Base-by-base conservation (phyloP, 768 basidiomycete species). In the Baorangia bicolor region DNA sequence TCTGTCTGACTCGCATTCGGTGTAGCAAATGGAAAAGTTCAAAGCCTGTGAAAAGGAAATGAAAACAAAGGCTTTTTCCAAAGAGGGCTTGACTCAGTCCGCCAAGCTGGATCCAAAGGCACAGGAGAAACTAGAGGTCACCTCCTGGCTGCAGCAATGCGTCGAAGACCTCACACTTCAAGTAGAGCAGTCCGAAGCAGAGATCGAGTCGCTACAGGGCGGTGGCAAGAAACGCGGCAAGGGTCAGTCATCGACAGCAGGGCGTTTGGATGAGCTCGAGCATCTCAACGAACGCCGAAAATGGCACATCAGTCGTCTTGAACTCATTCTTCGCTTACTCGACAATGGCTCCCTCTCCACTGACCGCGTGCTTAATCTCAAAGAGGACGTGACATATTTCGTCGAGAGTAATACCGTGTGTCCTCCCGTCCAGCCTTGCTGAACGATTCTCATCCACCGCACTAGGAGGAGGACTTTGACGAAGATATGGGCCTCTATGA, bases 21-120 rank as follows among this genome's bases (percentile, higher is more conserved):
- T 57, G 53, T 73, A 98, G 97, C 97, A 98, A 98, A 99, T 99
- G 97, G 97, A 99, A 78, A 95, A 94, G 71, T 99, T 99, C 85
- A 99, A 99, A 68, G 96, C 96, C 23, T 94, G 95, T 76, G 97
- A 99, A 78, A 99, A 98, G 78, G 97, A 99, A 76, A 98, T 98
- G 96, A 99, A 99, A 82, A 98, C 97, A 55, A 99, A 99, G 73
- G 97, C 97, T 0, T 99, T 98, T 75, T 98, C 95, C 20, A 99
- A 98, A 69, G 97, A 98, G 74, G 97, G 97, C 39, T 81, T 99
- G 39, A 97, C 89, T 57, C 92, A 94, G 57, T 92, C 94, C 12
- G 83, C 92, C 35, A 94, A 92, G 67, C 86, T 98, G 23, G 97
- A 98, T 74, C 97, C 97, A 51, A 94, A 93, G 69, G 94, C 96